Percentiles rank a stretch among this genome's conserved stretches.
These are phyloP conservation scores for Letharia lupina DNA, from an alignment of 495 filamentous ascomycete species.

Conservation along the genomic window DNA sequence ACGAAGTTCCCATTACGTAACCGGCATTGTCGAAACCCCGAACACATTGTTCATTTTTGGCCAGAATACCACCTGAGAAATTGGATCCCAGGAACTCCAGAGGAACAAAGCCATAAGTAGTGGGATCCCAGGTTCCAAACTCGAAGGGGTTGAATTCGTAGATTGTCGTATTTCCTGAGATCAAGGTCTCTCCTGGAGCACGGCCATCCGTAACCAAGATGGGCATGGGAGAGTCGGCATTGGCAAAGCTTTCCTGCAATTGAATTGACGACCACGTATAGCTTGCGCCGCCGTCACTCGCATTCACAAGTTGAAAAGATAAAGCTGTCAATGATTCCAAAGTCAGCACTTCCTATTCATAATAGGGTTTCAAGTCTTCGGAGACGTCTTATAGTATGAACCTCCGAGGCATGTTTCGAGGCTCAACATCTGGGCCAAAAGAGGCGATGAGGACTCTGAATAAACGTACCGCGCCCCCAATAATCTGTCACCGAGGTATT, in stretches of 20 bases:
- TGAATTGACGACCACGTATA: constrained; percentile 90
- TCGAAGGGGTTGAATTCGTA: constrained; percentile 86
- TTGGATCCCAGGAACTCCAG: constrained; percentile 69
- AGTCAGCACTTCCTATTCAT: neutral
- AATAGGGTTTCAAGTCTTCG: neutral
- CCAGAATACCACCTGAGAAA: constrained; percentile 58
- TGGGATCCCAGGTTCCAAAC: constrained; percentile 77
- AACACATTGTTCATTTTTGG: constrained; percentile 55
- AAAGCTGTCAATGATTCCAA: constrained; percentile 46
- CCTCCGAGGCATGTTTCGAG: neutral
- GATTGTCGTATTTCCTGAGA: constrained; percentile 72
- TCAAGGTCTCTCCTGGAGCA: constrained; percentile 51
- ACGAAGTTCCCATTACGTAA: constrained; percentile 86
- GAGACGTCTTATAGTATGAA: neutral
- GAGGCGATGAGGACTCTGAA: constrained; percentile 14
- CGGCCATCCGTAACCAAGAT: constrained; percentile 72
- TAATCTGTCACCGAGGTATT: constrained; percentile 78
- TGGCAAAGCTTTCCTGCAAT: constrained; percentile 52
- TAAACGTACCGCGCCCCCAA: constrained; percentile 43
- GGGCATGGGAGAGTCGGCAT: constrained; percentile 73
- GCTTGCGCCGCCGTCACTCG: constrained; percentile 60
- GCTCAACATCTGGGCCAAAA: constrained; percentile 30
- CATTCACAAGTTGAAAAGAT: constrained; percentile 77
- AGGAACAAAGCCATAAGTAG: constrained; percentile 68
- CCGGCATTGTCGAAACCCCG: constrained; percentile 78